A percentile compares a stretch with the other conserved stretches of the same genome.
phyloP scores from a whole-genome alignment of 2,329 filamentous ascomycete species.

The Xylaria sp. region DNA sequence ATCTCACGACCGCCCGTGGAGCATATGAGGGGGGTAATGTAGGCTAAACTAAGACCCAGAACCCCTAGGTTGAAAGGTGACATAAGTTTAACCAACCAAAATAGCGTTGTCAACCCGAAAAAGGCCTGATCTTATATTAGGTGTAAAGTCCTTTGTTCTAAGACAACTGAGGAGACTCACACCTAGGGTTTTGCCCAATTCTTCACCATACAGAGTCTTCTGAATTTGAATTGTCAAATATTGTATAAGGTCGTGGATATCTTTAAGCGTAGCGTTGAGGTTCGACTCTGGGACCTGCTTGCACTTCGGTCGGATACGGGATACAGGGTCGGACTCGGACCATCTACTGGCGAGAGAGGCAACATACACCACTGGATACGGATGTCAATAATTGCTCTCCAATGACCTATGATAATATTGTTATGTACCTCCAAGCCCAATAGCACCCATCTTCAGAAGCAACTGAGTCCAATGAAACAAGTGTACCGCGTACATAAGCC shows the following conservation, averaged over 20 bases:
- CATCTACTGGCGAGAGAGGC: conserved; percentile 18
- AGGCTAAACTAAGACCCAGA: conserved; percentile 20
- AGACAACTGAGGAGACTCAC: conserved; percentile 5
- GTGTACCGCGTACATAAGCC: conserved; percentile 14
- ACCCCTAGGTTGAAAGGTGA: conserved; percentile 22
- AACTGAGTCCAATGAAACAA: conserved; percentile 16
- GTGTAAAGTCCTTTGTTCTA: too few species aligned
- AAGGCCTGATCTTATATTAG: conserved; percentile 19
- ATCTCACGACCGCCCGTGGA: conserved; percentile 10
- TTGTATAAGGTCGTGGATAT: conserved; percentile 28
- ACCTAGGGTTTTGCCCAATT: conserved; percentile 16
- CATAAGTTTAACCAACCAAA: conserved; percentile 24
- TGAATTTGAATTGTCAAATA: conserved; percentile 20
- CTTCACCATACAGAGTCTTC: conserved; percentile 20
- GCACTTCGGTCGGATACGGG: conserved; percentile 20
- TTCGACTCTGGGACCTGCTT: conserved; percentile 24
- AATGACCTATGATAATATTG: background rate
- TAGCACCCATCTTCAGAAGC: conserved; percentile 24
- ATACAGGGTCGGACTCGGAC: conserved; percentile 11
- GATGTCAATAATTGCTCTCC: background rate
- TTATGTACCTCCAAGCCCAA: conserved; percentile 17
- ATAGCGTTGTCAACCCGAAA: conserved; percentile 12
- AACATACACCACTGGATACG: conserved; percentile 8
- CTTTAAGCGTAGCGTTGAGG: conserved; percentile 27
- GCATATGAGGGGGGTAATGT: conserved; percentile 10